Percentiles rank a stretch among this genome's conserved stretches.
These are phyloP conservation scores for Acanthamoeba triangularis DNA, from an alignment of 208 protist species.

Conservation along the genomic window DNA sequence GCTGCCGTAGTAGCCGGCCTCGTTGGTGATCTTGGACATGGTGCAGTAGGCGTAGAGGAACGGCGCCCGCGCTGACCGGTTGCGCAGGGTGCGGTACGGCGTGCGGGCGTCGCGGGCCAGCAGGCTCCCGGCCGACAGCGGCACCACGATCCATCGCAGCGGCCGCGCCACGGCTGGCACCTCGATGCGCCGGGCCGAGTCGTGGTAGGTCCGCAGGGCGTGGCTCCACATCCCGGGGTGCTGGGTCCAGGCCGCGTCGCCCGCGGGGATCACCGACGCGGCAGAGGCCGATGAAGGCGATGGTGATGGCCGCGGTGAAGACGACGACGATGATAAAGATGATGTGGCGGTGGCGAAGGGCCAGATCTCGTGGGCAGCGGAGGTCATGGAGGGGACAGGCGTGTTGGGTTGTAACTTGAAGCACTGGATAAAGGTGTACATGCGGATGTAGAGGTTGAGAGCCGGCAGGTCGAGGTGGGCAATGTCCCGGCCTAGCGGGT, in stretches of 20 bases:
- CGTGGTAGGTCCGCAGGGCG: neutral
- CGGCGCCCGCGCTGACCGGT: neutral
- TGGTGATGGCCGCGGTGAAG: neutral
- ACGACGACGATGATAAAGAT: neutral
- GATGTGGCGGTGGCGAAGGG: neutral
- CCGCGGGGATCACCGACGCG: neutral
- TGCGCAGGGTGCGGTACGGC: conserved; percentile 30
- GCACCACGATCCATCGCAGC: neutral
- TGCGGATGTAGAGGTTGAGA: conserved; percentile 35
- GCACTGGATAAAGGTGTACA: conserved; percentile 32
- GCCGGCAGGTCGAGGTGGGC: neutral
- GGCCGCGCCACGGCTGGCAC: neutral
- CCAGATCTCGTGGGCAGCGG: neutral
- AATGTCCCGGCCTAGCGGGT: neutral
- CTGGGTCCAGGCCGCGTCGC: neutral
- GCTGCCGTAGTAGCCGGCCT: neutral
- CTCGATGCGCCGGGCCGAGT: neutral
- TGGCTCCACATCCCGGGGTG: neutral
- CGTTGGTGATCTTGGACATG: conserved; percentile 14
- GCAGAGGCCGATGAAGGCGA: neutral
- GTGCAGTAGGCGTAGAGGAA: conserved; percentile 37
- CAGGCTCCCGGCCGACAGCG: neutral
- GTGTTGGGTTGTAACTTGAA: neutral
- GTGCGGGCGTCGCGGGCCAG: neutral
- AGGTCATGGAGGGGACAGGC: neutral